These are phyloP conservation scores for Plantago ovata DNA, from an alignment of 257 asterid genomes.

Conservation along the genomic window DNA sequence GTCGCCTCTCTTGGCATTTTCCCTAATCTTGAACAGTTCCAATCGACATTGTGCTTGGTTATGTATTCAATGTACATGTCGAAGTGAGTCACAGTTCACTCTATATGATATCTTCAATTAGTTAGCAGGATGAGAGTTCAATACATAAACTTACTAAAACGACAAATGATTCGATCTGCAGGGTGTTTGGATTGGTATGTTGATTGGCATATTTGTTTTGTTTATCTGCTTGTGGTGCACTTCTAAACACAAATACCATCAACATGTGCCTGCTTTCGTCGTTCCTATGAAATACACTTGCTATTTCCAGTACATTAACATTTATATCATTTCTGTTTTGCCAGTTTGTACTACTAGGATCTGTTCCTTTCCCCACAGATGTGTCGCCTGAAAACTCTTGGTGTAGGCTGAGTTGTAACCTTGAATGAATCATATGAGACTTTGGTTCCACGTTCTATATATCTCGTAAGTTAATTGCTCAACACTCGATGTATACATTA, in stretches of 20 bases:
- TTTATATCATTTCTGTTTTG: conserved; percentile 15
- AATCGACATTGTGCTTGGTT: conserved; percentile 34
- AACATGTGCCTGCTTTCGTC: not conserved
- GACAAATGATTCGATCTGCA: conserved; percentile 7
- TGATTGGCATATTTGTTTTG: conserved; percentile 36
- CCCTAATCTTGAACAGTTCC: conserved; percentile 51
- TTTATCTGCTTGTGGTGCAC: no score
- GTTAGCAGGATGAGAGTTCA: not conserved
- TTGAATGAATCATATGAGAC: conserved; percentile 90
- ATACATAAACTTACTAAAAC: not conserved
- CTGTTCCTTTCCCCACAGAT: conserved; percentile 95
- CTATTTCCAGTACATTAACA: not conserved
- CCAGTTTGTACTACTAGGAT: conserved; percentile 84
- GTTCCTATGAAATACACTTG: conserved; percentile 8
- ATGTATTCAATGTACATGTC: conserved; percentile 27
- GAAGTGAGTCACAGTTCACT: conserved; percentile 29
- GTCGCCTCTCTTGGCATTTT: conserved; percentile 37
- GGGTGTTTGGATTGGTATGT: conserved; percentile 55
- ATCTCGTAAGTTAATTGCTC: conserved; percentile 52
- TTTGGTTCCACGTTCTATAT: conserved; percentile 68
- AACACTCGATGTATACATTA: no score
- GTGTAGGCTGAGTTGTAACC: conserved; percentile 87
- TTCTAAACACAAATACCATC: no score
- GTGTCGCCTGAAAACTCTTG: conserved; percentile 71
- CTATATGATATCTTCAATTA: no score